These are phyloP conservation scores for Eucalyptus melliodora DNA, from an alignment of 345 rosid genomes.

Conservation along the genomic window DNA sequence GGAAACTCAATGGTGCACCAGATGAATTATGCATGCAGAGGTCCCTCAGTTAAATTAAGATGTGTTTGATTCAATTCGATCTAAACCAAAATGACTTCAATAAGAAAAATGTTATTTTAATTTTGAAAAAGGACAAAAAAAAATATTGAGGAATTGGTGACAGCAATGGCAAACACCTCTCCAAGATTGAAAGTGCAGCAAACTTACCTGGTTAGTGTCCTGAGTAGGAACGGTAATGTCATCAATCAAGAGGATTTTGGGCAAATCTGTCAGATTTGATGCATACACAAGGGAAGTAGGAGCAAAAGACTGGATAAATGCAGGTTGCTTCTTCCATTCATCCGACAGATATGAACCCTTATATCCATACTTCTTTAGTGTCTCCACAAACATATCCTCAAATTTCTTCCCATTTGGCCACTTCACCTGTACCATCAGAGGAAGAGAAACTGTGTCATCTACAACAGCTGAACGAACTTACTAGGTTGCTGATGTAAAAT, in stretches of 20 bases:
- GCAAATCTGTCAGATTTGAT: conserved; percentile 60
- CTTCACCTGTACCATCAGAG: conserved; percentile 44
- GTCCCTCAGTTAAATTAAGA: neutral
- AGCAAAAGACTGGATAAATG: conserved; percentile 91
- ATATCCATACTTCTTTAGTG: conserved; percentile 73
- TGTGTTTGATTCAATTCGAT: neutral
- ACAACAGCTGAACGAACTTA: neutral
- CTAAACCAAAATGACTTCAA: neutral
- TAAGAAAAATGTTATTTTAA: neutral
- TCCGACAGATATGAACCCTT: conserved; percentile 72
- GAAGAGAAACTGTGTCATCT: neutral
- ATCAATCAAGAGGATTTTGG: conserved; percentile 77
- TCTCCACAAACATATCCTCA: conserved; percentile 69
- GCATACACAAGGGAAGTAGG: conserved; percentile 69
- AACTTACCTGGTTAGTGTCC: conserved; percentile 83
- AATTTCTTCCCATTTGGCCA: conserved; percentile 65
- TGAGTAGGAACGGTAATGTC: conserved; percentile 53
- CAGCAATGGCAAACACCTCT: neutral
- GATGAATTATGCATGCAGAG: neutral
- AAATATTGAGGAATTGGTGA: neutral
- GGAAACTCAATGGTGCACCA: neutral
- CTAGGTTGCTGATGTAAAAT: neutral
- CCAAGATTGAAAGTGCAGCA: neutral
- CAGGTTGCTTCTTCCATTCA: conserved; percentile 74
- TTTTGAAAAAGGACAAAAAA: neutral